Percentiles rank a stretch among this genome's conserved stretches.
Evolutionary conservation across 2,329 filamentous ascomycete genomes (phyloP).

Genomic region (Aureobasidium subglaciale): DNA sequence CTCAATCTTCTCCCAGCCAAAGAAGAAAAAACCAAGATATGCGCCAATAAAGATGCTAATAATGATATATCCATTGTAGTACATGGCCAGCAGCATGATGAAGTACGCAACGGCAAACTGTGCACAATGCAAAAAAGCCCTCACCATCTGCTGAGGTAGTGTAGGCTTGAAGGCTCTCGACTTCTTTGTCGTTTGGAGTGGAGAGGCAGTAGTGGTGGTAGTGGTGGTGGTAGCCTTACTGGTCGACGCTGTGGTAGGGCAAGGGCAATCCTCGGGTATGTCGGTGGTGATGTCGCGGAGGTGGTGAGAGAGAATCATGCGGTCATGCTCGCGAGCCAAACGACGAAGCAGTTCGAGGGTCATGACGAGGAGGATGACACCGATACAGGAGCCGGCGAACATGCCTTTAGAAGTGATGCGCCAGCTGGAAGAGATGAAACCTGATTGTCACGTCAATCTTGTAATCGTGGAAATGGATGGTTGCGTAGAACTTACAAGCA

Average conservation of each 20-base stretch:
- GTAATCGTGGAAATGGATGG: too few species aligned
- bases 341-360: conserved; percentile 66
- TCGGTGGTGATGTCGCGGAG: background rate
- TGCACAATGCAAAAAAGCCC: conserved; percentile 60
- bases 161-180: conserved; percentile 38
- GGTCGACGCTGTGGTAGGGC: background rate
- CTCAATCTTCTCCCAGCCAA: conserved; percentile 54
- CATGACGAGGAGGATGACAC: conserved; percentile 66
- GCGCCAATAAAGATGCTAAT: conserved; percentile 74
- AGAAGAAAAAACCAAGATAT: conserved; percentile 64
- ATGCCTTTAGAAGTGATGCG: conserved; percentile 60
- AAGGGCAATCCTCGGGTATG: background rate
- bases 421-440: conserved; percentile 64
- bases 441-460: too few species aligned
- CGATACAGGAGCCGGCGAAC: conserved; percentile 76
- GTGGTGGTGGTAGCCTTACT: background rate
- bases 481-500: too few species aligned
- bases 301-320: conserved; percentile 40
- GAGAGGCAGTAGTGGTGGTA: background rate
- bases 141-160: conserved; percentile 32
- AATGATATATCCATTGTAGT: conserved; percentile 66
- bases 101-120: conserved; percentile 74
- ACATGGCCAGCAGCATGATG: conserved; percentile 66
- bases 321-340: conserved; percentile 64
- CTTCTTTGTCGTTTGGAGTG: background rate